Percentiles rank a stretch among this genome's conserved stretches.
Conservation (phyloP, 2,329 filamentous ascomycete genomes). For the Ophidiomyces ophidiicola region DNA sequence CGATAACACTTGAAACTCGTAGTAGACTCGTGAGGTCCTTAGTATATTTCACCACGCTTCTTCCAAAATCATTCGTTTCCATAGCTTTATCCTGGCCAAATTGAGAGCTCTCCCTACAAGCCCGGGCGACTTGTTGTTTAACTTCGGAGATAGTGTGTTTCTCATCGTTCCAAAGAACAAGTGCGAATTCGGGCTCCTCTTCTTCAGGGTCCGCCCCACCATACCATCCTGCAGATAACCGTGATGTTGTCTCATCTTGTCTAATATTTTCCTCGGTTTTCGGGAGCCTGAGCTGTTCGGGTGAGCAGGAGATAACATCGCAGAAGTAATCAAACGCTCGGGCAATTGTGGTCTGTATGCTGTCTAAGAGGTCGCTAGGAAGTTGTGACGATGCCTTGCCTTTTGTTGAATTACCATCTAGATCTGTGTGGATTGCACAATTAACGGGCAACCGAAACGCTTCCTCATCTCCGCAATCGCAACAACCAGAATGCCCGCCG, state of each 20-base stretch:
- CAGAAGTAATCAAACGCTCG: slow-evolving; percentile 87
- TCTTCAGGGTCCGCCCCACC: slow-evolving; percentile 48
- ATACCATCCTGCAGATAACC: slow-evolving; percentile 65
- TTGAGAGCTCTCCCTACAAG: slow-evolving; percentile 59
- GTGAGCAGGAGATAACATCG: slow-evolving; percentile 94
- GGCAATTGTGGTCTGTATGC: slow-evolving; percentile 74
- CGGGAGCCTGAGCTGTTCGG: slow-evolving; percentile 76
- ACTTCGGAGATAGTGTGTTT: slow-evolving; percentile 95
- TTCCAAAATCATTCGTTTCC: slow-evolving; percentile 78
- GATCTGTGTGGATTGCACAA: slow-evolving; percentile 82
- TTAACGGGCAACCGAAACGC: slow-evolving; percentile 80
- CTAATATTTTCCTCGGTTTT: slow-evolving; percentile 74
- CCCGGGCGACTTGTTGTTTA: slow-evolving; percentile 74
- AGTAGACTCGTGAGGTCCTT: slow-evolving; percentile 61
- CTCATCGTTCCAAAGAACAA: slow-evolving; percentile 95
- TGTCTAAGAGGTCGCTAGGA: slow-evolving; percentile 61
- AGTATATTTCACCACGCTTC: slow-evolving; percentile 70
- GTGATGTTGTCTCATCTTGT: slow-evolving; percentile 67
- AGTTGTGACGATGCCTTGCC: slow-evolving; percentile 52
- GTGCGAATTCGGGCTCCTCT: slow-evolving; percentile 61
- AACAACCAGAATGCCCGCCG: slow-evolving; percentile 85
- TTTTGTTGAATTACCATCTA: slow-evolving; percentile 36
- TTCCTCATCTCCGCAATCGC: slow-evolving; percentile 91
- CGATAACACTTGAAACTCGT: slow-evolving; percentile 69
- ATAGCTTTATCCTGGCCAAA: slow-evolving; percentile 66